A percentile compares a stretch with the other conserved stretches of the same genome.
phyloP scores from a whole-genome alignment of 2,329 filamentous ascomycete species.

The Raffaelea arxii region DNA sequence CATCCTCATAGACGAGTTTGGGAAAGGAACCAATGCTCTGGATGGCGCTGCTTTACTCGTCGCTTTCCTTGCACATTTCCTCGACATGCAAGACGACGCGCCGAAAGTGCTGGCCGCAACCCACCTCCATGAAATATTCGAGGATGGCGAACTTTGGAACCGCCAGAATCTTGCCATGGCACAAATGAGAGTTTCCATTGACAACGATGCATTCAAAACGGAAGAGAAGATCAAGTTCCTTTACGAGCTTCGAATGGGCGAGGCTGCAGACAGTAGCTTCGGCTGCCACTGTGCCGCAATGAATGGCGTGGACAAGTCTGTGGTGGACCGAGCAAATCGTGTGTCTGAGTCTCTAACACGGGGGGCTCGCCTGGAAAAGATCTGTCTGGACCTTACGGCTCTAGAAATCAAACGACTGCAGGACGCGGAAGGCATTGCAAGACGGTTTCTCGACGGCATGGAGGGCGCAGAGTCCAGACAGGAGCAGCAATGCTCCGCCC shows the following conservation, averaged over 20 bases:
- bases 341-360: slow-evolving; percentile 58
- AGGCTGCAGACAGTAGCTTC: slow-evolving; percentile 72
- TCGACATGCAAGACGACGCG: slow-evolving; percentile 28
- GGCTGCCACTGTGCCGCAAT: slow-evolving; percentile 77
- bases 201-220: slow-evolving; percentile 36
- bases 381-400: slow-evolving; percentile 57
- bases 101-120: slow-evolving; percentile 54
- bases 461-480: slow-evolving; percentile 1
- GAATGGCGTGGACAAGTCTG: slow-evolving; percentile 65
- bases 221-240: slow-evolving; percentile 64
- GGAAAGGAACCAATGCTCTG: slow-evolving; percentile 50
- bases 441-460: slow-evolving; percentile 38
- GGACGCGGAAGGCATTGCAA: slow-evolving; percentile 52
- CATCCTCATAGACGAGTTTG: slow-evolving; percentile 88
- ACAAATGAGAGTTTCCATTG: slow-evolving; percentile 62
- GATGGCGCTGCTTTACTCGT: slow-evolving; percentile 51
- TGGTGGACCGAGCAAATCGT: slow-evolving; percentile 68
- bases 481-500: too few relatives aligned
- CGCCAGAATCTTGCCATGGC: slow-evolving; percentile 45
- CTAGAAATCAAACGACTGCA: slow-evolving; percentile 58
- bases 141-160: slow-evolving; percentile 45
- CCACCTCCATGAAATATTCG: slow-evolving; percentile 64
- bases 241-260: slow-evolving; percentile 58
- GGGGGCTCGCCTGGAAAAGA: slow-evolving; percentile 66
- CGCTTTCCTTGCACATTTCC: slow-evolving; percentile 48